Conservation (phyloP, 345 rosid genomes). For the Clausena lansium region DNA sequence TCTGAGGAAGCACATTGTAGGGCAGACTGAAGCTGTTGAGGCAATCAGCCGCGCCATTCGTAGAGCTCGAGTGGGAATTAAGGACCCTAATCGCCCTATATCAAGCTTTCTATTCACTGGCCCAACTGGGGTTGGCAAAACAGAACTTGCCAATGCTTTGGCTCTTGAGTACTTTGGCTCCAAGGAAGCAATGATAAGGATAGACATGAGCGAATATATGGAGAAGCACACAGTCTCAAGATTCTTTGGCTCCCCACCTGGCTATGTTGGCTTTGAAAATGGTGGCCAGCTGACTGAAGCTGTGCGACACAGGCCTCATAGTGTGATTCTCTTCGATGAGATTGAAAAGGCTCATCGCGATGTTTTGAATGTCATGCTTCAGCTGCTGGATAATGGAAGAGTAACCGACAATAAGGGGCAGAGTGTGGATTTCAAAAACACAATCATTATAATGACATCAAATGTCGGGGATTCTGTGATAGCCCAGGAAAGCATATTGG, state of each 20-base stretch:
- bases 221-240: slow-evolving; percentile 62
- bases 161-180: slow-evolving; percentile 60
- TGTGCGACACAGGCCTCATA: slow-evolving; percentile 52
- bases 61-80: slow-evolving; percentile 62
- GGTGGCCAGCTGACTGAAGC: slow-evolving; percentile 70
- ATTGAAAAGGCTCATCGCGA: slow-evolving; percentile 68
- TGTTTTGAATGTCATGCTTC: slow-evolving; percentile 62
- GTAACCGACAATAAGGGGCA: slow-evolving; percentile 61
- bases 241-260: slow-evolving; percentile 65
- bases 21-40: slow-evolving; percentile 42
- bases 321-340: slow-evolving; percentile 58
- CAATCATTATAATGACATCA: slow-evolving; percentile 60
- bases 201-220: slow-evolving; percentile 77
- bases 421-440: slow-evolving; percentile 61
- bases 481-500: slow-evolving; percentile 24
- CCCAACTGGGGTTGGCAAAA: slow-evolving; percentile 66
- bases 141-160: slow-evolving; percentile 60
- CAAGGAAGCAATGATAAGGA: slow-evolving; percentile 59
- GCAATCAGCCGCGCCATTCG: slow-evolving; percentile 59
- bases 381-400: slow-evolving; percentile 57
- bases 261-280: slow-evolving; percentile 54
- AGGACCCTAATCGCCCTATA: slow-evolving; percentile 60
- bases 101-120: slow-evolving; percentile 66
- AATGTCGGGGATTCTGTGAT: slow-evolving; percentile 50
- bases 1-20: slow-evolving; percentile 32